Conservation (phyloP, 805 yeast species). For the Hanseniaspora vineae region DNA sequence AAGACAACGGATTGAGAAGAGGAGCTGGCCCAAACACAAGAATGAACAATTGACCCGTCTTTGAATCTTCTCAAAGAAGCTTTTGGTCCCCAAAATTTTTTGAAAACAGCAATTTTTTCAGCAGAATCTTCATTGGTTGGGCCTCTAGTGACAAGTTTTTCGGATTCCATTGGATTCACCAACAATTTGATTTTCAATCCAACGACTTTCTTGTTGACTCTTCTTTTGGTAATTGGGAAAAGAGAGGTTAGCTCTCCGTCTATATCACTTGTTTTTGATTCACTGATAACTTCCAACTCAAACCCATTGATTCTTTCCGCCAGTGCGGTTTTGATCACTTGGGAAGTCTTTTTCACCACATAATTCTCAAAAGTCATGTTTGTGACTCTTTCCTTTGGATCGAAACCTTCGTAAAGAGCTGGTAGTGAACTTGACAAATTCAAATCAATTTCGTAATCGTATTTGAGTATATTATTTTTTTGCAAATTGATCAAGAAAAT, state of each 20-base stretch:
- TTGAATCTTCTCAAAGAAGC: constrained; percentile 83
- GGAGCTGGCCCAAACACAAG: constrained; percentile 70
- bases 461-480: constrained; percentile 39
- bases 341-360: constrained; percentile 46
- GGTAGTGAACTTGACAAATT: constrained; percentile 27
- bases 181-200: constrained; percentile 46
- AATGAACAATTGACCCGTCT: constrained; percentile 81
- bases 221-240: constrained; percentile 36
- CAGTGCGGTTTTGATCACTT: constrained; percentile 42
- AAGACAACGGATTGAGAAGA: constrained; percentile 49
- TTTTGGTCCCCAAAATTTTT: constrained; percentile 79
- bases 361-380: constrained; percentile 58
- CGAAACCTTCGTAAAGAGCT: constrained; percentile 34
- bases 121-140: constrained; percentile 43
- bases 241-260: background rate
- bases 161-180: constrained; percentile 60
- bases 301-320: constrained; percentile 32
- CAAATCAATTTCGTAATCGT: constrained; percentile 44
- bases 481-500: constrained; percentile 55
- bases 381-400: constrained; percentile 59
- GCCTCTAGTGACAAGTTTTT: constrained; percentile 76
- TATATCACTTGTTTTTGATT: constrained; percentile 10
- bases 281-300: constrained; percentile 21
- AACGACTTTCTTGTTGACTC: constrained; percentile 22
- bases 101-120: constrained; percentile 49